A percentile compares a stretch with the other conserved stretches of the same genome.
Conservation (phyloP, 2,329 filamentous ascomycete genomes). For the Setomelanomma holmii region DNA sequence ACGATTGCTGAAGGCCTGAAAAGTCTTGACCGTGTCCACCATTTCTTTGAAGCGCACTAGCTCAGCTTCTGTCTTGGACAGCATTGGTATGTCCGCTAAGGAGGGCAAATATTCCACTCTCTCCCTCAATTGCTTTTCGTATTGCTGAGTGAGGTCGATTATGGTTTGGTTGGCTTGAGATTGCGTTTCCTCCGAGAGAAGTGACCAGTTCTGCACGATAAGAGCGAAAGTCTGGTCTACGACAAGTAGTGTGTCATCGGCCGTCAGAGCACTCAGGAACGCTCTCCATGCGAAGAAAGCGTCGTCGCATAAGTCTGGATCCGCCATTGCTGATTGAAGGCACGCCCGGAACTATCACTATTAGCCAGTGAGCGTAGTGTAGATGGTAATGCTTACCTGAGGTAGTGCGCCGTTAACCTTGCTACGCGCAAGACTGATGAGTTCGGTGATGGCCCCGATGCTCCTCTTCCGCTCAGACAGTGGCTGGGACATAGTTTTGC, state of each 20-base stretch:
- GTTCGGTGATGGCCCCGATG: conserved; percentile 83
- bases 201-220: conserved; percentile 79
- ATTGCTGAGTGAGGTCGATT: conserved; percentile 67
- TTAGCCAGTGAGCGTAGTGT: conserved; percentile 25
- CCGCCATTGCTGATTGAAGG: conserved; percentile 80
- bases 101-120: conserved; percentile 81
- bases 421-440: conserved; percentile 77
- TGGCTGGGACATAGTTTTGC: conserved; percentile 57
- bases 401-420: conserved; percentile 82
- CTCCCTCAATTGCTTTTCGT: conserved; percentile 67
- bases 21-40: conserved; percentile 70
- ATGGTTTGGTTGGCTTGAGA: conserved; percentile 69
- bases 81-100: conserved; percentile 70
- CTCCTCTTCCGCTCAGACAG: conserved; percentile 76
- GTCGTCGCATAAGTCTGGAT: conserved; percentile 74
- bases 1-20: conserved; percentile 75
- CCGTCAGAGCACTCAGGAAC: conserved; percentile 73
- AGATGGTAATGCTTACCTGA: conserved; percentile 65
- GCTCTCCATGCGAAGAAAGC: conserved; percentile 86
- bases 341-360: conserved; percentile 80
- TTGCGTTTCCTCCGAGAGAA: conserved; percentile 68
- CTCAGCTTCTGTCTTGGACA: conserved; percentile 71
- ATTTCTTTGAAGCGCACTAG: conserved; percentile 70
- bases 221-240: conserved; percentile 91
- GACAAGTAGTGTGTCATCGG: conserved; percentile 79